Percentiles rank a stretch among this genome's conserved stretches.
Evolutionary conservation across 345 rosid genomes (phyloP).

Genomic region (Microthlaspi erraticum): DNA sequence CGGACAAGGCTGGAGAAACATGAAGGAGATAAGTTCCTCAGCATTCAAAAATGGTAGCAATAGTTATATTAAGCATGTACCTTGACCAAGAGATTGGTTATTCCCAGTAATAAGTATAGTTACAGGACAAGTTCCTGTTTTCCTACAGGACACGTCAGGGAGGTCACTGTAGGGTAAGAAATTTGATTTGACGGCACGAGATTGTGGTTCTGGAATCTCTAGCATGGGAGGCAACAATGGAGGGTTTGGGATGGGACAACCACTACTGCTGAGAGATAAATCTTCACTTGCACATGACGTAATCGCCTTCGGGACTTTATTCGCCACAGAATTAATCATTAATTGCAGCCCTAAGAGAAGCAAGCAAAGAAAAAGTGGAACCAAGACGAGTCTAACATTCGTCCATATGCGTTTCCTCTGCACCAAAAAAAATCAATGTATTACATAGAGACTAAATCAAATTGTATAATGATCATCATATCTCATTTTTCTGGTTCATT

Average conservation of each 20-base stretch:
- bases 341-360: conserved; percentile 58
- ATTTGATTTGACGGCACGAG: conserved; percentile 66
- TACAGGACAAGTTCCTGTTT: conserved; percentile 67
- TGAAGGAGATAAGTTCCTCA: conserved; percentile 8
- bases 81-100: conserved; percentile 65
- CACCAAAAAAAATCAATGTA: background rate
- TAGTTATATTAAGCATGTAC: conserved; percentile 44
- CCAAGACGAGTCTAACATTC: conserved; percentile 69
- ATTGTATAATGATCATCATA: no score
- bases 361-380: conserved; percentile 77
- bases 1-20: conserved; percentile 57
- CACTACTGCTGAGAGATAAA: background rate
- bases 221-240: conserved; percentile 75
- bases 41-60: background rate
- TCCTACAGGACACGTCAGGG: conserved; percentile 74
- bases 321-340: conserved; percentile 41
- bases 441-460: background rate
- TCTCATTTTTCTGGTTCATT: no score
- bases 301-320: conserved; percentile 16
- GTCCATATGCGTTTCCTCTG: conserved; percentile 77
- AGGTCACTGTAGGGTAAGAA: conserved; percentile 53
- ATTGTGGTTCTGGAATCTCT: conserved; percentile 65
- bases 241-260: conserved; percentile 64
- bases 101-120: conserved; percentile 70
- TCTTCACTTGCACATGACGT: conserved; percentile 42